Conservation (phyloP, 179 eudicot species). For the Nepenthes alata region DNA sequence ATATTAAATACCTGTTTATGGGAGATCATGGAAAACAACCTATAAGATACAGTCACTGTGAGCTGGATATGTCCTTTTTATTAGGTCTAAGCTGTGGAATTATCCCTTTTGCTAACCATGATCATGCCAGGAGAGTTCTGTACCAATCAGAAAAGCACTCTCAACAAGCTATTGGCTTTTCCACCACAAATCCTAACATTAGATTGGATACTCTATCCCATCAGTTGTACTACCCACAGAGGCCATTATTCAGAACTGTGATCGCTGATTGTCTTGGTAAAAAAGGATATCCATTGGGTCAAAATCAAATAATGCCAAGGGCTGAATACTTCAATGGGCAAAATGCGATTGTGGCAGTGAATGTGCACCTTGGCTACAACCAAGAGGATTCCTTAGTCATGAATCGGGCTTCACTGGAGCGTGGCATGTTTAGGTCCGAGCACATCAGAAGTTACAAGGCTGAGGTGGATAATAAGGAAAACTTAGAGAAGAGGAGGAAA, state of each 20-base stretch:
- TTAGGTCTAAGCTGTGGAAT: conserved; percentile 82
- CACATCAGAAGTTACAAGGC: conserved; percentile 84
- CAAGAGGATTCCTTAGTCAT: conserved; percentile 95
- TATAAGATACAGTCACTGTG: conserved; percentile 65
- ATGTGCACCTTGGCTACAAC: conserved; percentile 86
- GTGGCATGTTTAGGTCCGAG: conserved; percentile 94
- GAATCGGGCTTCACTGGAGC: conserved; percentile 87
- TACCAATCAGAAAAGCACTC: conserved; percentile 89
- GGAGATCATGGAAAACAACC: conserved; percentile 31
- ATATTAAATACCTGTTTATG: conserved; percentile 43
- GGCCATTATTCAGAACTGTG: conserved; percentile 75
- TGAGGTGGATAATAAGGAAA: conserved; percentile 74
- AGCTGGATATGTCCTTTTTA: conserved; percentile 76
- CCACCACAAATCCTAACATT: conserved; percentile 64
- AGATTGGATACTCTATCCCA: conserved; percentile 77
- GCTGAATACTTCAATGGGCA: conserved; percentile 83
- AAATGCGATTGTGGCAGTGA: conserved; percentile 92
- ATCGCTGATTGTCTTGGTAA: conserved; percentile 77
- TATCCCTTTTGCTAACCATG: conserved; percentile 83
- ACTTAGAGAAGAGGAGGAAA: conserved; percentile 42
- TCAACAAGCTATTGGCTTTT: conserved; percentile 84
- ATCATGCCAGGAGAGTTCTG: conserved; percentile 86
- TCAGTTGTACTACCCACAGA: conserved; percentile 80
- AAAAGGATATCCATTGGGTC: conserved; percentile 28
- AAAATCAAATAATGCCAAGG: conserved; percentile 37